Evolutionary conservation across 2,329 filamentous ascomycete species (phyloP), one percentile per base, ranked within the genome.

Genomic region (Coleophoma crateriformis): DNA sequence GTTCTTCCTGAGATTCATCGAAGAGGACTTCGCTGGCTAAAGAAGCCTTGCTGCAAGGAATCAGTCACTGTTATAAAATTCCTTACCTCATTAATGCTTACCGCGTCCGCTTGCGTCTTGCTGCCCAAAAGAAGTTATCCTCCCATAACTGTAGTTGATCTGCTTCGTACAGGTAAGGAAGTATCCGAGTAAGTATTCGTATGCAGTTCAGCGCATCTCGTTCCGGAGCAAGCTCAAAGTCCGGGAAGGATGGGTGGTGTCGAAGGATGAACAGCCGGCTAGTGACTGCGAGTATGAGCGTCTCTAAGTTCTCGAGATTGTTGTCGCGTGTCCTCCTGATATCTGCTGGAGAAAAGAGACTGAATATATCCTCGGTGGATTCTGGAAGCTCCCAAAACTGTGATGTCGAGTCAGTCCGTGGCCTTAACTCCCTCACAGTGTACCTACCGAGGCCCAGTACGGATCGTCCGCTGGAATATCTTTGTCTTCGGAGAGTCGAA

Each of bases 331-430:
- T 91, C 58, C 91, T 84, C 54, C 91, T 88, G 55, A 96, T 92
- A 66, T 95, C 88, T 51, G 85, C 83, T 6, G 90, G 84, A 35
- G 91, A 90, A 71, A 96, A 97, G 53, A 97, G 81, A 65, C 90
- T 95, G 74, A 97, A 97, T 63, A 99, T 85, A 74, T 99, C 94
- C 66, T 97, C 94, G 47, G 89, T 84, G 13, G 90, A 91, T 69
- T 97, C 94, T 54, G 94, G 94, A 40, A 99, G 84, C 69, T 96
- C 89, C 91, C 92, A 97, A 73, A 97, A 97, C 88, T 96, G 49
- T 41, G 37, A 32, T 27, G 17, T 41, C 39, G 43, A 48, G 41
- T 55, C 38, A 56, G 56, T 54, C 47, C 20, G 2, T 32, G 44
- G 12, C 20, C 14, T 27, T 27, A 19, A 7, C 7, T 14, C 14